Conservation (phyloP, 306 rosid species). For the Quercus dentata region DNA sequence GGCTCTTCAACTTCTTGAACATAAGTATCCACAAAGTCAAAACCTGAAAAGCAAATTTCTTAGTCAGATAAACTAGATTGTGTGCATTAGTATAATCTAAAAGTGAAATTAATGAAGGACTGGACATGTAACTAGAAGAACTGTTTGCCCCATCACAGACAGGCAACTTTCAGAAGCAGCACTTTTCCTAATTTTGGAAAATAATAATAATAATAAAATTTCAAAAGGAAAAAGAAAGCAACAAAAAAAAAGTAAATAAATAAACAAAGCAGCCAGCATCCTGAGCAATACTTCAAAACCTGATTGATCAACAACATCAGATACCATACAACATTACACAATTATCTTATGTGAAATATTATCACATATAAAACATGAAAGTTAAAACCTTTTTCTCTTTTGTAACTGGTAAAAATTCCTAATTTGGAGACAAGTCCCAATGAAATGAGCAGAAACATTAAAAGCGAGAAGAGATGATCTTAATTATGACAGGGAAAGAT, state of each 20-base stretch:
- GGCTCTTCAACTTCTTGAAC: conserved; percentile 83
- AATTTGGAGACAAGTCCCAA: too few relatives aligned
- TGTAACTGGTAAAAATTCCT: too few relatives aligned
- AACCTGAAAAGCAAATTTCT: conserved; percentile 43
- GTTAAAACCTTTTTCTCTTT: too few relatives aligned
- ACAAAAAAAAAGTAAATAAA: neutral
- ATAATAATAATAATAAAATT: neutral
- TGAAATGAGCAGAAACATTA: too few relatives aligned
- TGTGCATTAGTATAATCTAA: neutral
- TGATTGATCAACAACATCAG: neutral
- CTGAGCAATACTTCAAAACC: neutral
- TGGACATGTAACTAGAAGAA: neutral
- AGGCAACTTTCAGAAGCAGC: neutral
- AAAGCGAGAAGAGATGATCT: too few relatives aligned
- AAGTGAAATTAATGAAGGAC: neutral
- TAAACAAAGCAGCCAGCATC: too few relatives aligned
- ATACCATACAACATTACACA: neutral
- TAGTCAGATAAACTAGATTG: conserved; percentile 13
- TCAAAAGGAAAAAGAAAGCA: neutral
- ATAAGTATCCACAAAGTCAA: conserved; percentile 67
- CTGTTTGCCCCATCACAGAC: neutral
- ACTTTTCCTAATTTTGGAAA: neutral
- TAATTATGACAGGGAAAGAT: too few relatives aligned
- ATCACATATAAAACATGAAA: neutral
- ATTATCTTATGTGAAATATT: neutral